Conservation (phyloP, 192 early-diverging fungal species). For the Funneliformis mosseae region DNA sequence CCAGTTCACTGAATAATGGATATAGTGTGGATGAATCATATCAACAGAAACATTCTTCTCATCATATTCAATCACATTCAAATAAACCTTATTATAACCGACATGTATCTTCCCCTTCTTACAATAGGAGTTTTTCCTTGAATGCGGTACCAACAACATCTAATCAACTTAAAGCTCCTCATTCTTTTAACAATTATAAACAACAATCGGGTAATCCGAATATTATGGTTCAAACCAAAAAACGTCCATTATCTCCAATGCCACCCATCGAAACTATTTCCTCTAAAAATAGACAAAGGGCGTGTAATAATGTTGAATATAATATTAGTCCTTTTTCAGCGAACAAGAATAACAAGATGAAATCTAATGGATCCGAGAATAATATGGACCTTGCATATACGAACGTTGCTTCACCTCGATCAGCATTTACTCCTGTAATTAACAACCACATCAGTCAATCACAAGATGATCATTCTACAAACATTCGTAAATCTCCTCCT, state of each 20-base stretch:
- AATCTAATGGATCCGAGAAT: background rate
- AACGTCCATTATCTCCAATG: constrained; percentile 23
- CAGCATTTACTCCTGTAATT: background rate
- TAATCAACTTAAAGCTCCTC: no score
- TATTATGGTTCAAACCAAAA: background rate
- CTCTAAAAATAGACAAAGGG: constrained; percentile 1
- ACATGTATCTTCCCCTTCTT: background rate
- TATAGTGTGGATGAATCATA: no score
- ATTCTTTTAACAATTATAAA: background rate
- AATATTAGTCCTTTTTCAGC: background rate
- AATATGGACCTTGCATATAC: background rate
- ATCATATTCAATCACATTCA: no score
- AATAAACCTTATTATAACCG: background rate
- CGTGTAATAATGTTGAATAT: background rate
- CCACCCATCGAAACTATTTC: background rate
- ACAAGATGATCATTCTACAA: background rate
- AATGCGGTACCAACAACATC: no score
- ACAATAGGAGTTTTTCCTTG: background rate
- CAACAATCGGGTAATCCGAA: background rate
- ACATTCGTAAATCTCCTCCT: background rate
- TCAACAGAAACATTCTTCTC: no score
- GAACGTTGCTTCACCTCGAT: background rate
- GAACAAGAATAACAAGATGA: background rate
- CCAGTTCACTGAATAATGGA: no score
- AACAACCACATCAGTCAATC: background rate